Conservation (phyloP, 306 rosid genomes). For the Cucurbita moschata region DNA sequence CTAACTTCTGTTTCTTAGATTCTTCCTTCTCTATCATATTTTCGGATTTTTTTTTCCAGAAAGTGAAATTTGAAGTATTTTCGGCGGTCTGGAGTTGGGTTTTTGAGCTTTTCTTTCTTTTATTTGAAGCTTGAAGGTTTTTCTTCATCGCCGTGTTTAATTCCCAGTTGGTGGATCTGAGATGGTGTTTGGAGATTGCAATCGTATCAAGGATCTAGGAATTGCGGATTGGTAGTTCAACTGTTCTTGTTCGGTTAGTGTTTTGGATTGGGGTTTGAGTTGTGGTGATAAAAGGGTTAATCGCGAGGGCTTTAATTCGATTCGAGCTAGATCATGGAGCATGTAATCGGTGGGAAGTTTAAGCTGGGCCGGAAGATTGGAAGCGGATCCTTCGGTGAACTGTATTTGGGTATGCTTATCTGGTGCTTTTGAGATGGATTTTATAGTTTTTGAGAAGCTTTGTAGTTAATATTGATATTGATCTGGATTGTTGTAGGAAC, state of each 20-base stretch:
- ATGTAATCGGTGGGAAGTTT: slow-evolving; percentile 81
- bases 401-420: slow-evolving; percentile 91
- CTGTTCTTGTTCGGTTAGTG: not conserved
- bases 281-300: slow-evolving; percentile 18
- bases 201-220: slow-evolving; percentile 7
- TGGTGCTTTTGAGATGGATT: too few relatives aligned
- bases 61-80: slow-evolving; percentile 9
- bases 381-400: slow-evolving; percentile 91
- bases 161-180: slow-evolving; percentile 39
- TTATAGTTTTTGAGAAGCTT: not conserved
- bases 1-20: slow-evolving; percentile 8
- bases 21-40: slow-evolving; percentile 5
- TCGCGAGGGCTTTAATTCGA: slow-evolving; percentile 10
- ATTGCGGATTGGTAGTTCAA: slow-evolving; percentile 12
- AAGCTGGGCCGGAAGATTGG: slow-evolving; percentile 97
- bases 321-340: slow-evolving; percentile 64
- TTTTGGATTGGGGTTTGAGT: slow-evolving; percentile 18
- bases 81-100: not conserved
- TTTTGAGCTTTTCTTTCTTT: not conserved
- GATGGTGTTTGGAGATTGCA: slow-evolving; percentile 12
- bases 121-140: slow-evolving; percentile 6
- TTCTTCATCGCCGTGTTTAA: slow-evolving; percentile 21
- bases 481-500: slow-evolving; percentile 48
- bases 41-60: not conserved
- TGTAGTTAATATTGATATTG: slow-evolving; percentile 9